Conservation (phyloP, 176 grass and related monocot species). For the Lolium rigidum region DNA sequence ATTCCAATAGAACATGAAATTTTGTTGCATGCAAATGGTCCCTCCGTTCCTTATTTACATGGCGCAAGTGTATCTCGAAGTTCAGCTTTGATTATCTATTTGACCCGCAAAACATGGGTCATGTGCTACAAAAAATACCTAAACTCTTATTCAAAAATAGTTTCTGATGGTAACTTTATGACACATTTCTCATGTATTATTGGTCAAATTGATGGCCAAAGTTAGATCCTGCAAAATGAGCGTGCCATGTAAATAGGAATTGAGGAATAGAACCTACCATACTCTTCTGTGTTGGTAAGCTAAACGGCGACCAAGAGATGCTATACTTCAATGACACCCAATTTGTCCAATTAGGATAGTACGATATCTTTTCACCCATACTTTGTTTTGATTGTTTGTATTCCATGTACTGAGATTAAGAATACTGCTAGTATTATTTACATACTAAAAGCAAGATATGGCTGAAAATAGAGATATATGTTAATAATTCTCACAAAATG, state of each 20-base stretch:
- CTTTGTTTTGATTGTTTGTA: neutral
- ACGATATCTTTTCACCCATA: neutral
- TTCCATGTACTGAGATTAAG: neutral
- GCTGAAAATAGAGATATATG: neutral
- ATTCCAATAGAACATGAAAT: neutral
- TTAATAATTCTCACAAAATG: neutral
- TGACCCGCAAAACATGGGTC: neutral
- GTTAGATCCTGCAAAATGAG: neutral
- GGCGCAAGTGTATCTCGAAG: neutral
- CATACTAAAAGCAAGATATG: neutral
- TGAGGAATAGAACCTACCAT: neutral
- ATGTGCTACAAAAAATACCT: neutral
- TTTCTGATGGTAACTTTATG: neutral
- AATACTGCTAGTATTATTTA: neutral
- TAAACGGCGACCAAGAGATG: neutral
- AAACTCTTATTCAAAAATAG: neutral
- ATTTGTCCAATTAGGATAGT: neutral
- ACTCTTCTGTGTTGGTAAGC: neutral
- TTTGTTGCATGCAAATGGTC: slow-evolving; percentile 3
- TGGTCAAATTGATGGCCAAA: neutral
- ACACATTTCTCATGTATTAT: slow-evolving; percentile 8
- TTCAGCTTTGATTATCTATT: neutral
- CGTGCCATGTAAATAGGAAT: neutral
- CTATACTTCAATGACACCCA: neutral
- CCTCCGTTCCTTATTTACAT: neutral